Evolutionary conservation across 768 basidiomycete genomes (phyloP).

Genomic region (Suillus variegatus): DNA sequence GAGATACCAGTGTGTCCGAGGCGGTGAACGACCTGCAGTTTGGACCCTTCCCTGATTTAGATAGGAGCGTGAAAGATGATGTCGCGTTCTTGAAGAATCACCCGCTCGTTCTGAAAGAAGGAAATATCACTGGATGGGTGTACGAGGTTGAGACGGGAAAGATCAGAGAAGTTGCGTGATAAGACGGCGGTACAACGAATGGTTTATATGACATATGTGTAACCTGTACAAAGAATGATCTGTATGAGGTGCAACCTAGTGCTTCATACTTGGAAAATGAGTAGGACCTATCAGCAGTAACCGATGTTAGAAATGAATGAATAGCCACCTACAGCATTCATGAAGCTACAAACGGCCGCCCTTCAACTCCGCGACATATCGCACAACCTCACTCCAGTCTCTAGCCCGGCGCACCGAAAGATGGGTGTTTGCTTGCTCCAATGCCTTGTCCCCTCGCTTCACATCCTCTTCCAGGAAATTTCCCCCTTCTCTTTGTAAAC

Average conservation of each 20-base stretch:
- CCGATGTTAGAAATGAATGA: background rate
- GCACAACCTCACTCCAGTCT: conserved; percentile 60
- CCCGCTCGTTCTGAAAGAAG: conserved; percentile 55
- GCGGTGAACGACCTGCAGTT: conserved; percentile 60
- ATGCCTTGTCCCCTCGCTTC: conserved; percentile 27
- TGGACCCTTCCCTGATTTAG: conserved; percentile 37
- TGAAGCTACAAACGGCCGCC: background rate
- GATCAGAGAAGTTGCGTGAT: conserved; percentile 34
- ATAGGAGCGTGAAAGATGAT: conserved; percentile 57
- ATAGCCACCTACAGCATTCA: background rate
- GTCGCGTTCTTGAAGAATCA: conserved; percentile 57
- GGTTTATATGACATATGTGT: background rate
- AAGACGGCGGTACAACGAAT: background rate
- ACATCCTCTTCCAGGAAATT: conserved; percentile 59
- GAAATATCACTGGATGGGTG: conserved; percentile 64
- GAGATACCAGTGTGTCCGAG: conserved; percentile 35
- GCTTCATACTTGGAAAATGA: background rate
- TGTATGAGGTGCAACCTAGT: background rate
- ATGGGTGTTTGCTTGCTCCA: conserved; percentile 46
- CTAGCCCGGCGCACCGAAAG: conserved; percentile 51
- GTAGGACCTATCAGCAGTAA: background rate
- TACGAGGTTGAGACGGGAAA: conserved; percentile 65
- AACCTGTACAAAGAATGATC: background rate
- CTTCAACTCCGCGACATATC: conserved; percentile 7
- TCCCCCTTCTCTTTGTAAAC: conserved; percentile 47